A percentile compares a stretch with the other conserved stretches of the same genome.
Conservation (phyloP, 192 early-diverging fungal species). For the Lobosporangium transversale region DNA sequence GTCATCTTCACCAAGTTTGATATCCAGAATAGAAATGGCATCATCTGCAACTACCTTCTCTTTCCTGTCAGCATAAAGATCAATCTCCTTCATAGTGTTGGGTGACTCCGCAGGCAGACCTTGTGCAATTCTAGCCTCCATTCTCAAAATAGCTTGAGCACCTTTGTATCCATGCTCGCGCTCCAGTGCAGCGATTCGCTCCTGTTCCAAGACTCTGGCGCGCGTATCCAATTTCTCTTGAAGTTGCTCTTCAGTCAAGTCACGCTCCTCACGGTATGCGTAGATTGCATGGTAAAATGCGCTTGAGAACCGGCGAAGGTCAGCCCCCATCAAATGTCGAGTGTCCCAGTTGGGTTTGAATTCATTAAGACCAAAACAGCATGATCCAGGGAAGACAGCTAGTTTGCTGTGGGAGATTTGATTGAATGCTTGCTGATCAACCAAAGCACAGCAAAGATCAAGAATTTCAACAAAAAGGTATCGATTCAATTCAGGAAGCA, state of each 20-base stretch:
- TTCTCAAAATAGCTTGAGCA: constrained; percentile 35
- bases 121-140: constrained; percentile 45
- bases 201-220: constrained; percentile 19
- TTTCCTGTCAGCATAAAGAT: constrained; percentile 34
- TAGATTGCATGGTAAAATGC: constrained; percentile 50
- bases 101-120: constrained; percentile 48
- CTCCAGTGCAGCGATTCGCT: constrained; percentile 37
- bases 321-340: constrained; percentile 29
- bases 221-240: constrained; percentile 33
- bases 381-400: constrained; percentile 38
- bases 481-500: constrained; percentile 47
- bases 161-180: constrained; percentile 30
- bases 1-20: constrained; percentile 37
- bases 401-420: constrained; percentile 44
- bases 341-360: constrained; percentile 44
- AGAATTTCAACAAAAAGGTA: constrained; percentile 48
- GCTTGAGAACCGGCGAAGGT: constrained; percentile 24
- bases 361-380: constrained; percentile 43
- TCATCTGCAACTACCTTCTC: constrained; percentile 48
- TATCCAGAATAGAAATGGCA: constrained; percentile 43
- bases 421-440: constrained; percentile 37
- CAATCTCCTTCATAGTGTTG: constrained; percentile 30
- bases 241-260: constrained; percentile 32
- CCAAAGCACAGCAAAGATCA: constrained; percentile 43
- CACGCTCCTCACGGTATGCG: constrained; percentile 46